Conservation (phyloP, 2,329 filamentous ascomycete genomes). For the Purpureocillium lavendulum region DNA sequence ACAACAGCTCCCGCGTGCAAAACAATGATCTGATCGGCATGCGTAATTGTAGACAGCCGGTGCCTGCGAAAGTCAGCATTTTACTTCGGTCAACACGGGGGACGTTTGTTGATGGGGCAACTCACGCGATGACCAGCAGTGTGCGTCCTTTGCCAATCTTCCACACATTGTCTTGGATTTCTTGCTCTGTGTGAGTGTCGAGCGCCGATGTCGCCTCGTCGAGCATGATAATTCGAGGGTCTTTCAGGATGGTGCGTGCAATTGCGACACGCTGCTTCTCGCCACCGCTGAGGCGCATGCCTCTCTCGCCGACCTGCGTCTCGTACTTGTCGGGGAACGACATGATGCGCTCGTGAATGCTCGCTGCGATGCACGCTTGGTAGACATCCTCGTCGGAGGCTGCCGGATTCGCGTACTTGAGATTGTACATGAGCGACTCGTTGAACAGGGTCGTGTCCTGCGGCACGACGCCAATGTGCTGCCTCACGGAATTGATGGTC, state of each 20-base stretch:
- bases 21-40: constrained; percentile 78
- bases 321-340: constrained; percentile 81
- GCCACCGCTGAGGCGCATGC: constrained; percentile 77
- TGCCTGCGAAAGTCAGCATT: constrained; percentile 41
- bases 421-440: constrained; percentile 89
- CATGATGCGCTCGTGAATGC: constrained; percentile 88
- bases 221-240: constrained; percentile 83
- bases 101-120: constrained; percentile 10
- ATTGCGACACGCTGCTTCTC: constrained; percentile 94
- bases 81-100: not conserved
- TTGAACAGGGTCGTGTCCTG: constrained; percentile 96
- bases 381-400: constrained; percentile 77
- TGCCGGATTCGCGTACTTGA: constrained; percentile 77
- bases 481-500: constrained; percentile 87
- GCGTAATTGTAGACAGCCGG: constrained; percentile 76
- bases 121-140: constrained; percentile 87
- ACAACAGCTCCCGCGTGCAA: constrained; percentile 67
- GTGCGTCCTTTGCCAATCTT: constrained; percentile 79
- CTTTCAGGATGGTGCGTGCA: constrained; percentile 84
- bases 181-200: constrained; percentile 86
- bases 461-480: constrained; percentile 89
- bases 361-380: constrained; percentile 74
- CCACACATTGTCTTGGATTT: constrained; percentile 80
- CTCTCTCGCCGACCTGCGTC: constrained; percentile 86
- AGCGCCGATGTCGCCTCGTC: constrained; percentile 90